Percentiles rank a stretch among this genome's conserved stretches.
These are phyloP conservation scores for Phytomonas francai DNA, from an alignment of 208 protist genomes.

Conservation along the genomic window DNA sequence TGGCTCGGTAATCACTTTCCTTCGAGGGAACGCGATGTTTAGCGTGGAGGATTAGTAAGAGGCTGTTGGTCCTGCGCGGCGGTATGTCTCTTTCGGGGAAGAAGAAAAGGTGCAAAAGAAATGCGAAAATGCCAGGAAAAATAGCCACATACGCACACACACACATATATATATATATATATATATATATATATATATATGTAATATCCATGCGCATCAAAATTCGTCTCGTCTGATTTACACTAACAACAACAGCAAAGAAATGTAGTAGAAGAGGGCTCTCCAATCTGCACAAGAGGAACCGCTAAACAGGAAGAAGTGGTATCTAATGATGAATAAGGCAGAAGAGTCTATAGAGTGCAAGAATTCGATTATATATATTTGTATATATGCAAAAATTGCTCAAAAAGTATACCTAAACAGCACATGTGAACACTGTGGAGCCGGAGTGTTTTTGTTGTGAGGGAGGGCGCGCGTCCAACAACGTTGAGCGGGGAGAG, in stretches of 20 bases:
- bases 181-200: no score
- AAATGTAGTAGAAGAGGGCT: slow-evolving; percentile 18
- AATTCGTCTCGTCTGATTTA: no score
- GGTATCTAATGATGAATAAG: no score
- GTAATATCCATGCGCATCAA: no score
- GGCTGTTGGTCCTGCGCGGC: no score
- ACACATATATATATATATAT: slow-evolving; percentile 8
- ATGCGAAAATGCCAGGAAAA: slow-evolving; percentile 9
- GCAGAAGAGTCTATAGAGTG: neutral
- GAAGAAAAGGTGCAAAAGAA: slow-evolving; percentile 7
- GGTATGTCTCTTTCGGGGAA: neutral
- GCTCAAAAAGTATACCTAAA: no score
- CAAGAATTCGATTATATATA: slow-evolving; percentile 11
- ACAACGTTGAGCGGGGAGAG: no score
- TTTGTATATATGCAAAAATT: slow-evolving; percentile 12
- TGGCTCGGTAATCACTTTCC: slow-evolving; percentile 47
- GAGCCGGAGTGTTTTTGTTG: no score
- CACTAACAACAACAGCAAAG: neutral
- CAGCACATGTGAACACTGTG: no score
- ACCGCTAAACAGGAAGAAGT: neutral
- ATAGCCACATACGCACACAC: slow-evolving; percentile 4
- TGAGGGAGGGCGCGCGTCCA: no score
- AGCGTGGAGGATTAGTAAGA: slow-evolving; percentile 40
- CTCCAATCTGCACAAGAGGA: slow-evolving; percentile 9
- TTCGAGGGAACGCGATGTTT: slow-evolving; percentile 49